phyloP scores from a whole-genome alignment of 2,329 filamentous ascomycete species.

The Xylaria sp. region DNA sequence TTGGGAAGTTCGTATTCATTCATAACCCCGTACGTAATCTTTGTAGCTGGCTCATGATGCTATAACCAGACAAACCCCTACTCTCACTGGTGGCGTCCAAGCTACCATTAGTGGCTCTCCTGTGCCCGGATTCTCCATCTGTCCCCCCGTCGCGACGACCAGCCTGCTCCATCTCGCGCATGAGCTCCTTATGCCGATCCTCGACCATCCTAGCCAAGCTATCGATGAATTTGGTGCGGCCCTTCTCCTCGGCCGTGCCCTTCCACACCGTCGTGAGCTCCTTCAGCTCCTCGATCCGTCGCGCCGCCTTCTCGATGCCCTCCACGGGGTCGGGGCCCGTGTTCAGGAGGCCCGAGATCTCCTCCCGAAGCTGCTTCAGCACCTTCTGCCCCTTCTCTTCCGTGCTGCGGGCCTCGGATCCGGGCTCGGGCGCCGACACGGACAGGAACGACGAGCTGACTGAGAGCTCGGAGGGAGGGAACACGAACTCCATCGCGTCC shows the following conservation, averaged over 20 bases:
- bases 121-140: conserved; percentile 49
- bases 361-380: conserved; percentile 74
- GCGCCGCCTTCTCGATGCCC: conserved; percentile 78
- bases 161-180: conserved; percentile 62
- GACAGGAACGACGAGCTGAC: conserved; percentile 88
- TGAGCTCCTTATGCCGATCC: conserved; percentile 69
- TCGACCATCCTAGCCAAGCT: conserved; percentile 83
- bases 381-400: conserved; percentile 90
- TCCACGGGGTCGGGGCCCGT: conserved; percentile 65
- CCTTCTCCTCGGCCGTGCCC: conserved; percentile 94
- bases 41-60: conserved; percentile 71
- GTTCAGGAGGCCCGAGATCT: conserved; percentile 75
- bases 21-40: conserved; percentile 66
- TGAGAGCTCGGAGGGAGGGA: conserved; percentile 87
- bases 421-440: conserved; percentile 84
- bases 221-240: conserved; percentile 83
- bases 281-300: conserved; percentile 80
- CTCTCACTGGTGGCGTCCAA: conserved; percentile 50
- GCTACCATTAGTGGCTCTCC: conserved; percentile 49
- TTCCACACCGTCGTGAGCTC: conserved; percentile 86
- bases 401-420: conserved; percentile 69
- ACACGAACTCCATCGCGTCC: conserved; percentile 93
- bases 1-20: not conserved
- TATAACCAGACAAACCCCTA: conserved; percentile 63
- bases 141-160: conserved; percentile 50